Conservation (phyloP, 257 asterid species). For the Thymus mandschuricus region DNA sequence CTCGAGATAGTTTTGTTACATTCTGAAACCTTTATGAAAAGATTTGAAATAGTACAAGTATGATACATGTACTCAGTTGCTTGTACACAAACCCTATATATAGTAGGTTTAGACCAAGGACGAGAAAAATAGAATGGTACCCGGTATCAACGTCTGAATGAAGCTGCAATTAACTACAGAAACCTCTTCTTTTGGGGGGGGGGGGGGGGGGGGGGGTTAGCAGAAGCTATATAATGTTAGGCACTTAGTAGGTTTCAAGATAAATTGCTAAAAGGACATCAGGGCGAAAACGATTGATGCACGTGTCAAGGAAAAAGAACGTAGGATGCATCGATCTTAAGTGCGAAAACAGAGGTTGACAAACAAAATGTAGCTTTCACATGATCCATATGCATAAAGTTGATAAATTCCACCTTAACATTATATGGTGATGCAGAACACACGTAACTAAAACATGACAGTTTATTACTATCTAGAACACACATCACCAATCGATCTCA, state of each 20-base stretch:
- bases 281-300: background rate
- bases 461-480: background rate
- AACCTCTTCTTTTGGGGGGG: background rate
- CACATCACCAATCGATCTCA: conserved; percentile 13
- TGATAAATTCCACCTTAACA: background rate
- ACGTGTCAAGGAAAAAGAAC: background rate
- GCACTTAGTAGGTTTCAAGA: background rate
- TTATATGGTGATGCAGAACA: background rate
- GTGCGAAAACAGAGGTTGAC: background rate
- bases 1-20: background rate
- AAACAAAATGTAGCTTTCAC: conserved; percentile 15
- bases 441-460: background rate
- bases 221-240: background rate
- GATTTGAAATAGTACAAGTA: conserved; percentile 16
- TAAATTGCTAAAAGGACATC: background rate
- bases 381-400: background rate
- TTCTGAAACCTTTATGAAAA: background rate
- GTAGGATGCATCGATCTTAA: background rate
- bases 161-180: conserved; percentile 1
- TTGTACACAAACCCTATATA: background rate
- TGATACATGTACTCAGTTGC: background rate
- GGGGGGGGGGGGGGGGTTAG: too few species aligned
- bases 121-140: background rate
- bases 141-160: conserved; percentile 4
- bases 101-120: background rate